phyloP scores from a whole-genome alignment of 257 asterid species.

The Solanum etuberosum region DNA sequence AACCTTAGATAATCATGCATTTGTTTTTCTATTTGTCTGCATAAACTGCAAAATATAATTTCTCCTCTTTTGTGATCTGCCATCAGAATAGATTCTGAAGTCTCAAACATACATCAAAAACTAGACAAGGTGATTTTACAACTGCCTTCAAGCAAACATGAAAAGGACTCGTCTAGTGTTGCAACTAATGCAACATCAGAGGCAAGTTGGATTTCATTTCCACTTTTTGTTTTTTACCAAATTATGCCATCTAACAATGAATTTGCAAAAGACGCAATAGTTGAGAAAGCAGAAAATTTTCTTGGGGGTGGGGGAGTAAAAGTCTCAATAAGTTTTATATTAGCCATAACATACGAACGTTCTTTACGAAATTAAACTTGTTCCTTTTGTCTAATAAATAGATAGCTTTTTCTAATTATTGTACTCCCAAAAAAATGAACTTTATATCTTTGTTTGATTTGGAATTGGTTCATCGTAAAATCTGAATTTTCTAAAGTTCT shows the following conservation, averaged over 20 bases:
- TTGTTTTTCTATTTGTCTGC: background rate
- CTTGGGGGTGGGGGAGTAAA: background rate
- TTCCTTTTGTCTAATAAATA: background rate
- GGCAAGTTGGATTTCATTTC: conserved; percentile 34
- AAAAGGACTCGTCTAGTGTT: conserved; percentile 20
- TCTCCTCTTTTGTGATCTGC: conserved; percentile 42
- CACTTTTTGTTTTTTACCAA: background rate
- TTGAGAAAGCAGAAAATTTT: background rate
- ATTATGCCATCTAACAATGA: background rate
- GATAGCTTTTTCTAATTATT: background rate
- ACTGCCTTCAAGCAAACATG: conserved; percentile 30
- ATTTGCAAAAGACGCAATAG: background rate
- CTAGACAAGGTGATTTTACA: conserved; percentile 44
- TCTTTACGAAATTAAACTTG: background rate
- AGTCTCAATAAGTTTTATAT: background rate
- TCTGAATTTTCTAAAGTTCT: background rate
- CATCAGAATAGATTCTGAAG: conserved; percentile 97
- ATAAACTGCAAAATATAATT: conserved; percentile 27
- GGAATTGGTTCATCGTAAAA: background rate
- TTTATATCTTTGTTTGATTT: background rate
- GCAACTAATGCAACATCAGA: conserved; percentile 36
- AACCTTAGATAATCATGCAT: background rate
- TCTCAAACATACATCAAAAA: conserved; percentile 53
- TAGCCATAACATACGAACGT: background rate
- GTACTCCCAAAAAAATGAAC: background rate